These are phyloP conservation scores for Candida succiphila DNA, from an alignment of 805 yeast species.

Conservation along the genomic window DNA sequence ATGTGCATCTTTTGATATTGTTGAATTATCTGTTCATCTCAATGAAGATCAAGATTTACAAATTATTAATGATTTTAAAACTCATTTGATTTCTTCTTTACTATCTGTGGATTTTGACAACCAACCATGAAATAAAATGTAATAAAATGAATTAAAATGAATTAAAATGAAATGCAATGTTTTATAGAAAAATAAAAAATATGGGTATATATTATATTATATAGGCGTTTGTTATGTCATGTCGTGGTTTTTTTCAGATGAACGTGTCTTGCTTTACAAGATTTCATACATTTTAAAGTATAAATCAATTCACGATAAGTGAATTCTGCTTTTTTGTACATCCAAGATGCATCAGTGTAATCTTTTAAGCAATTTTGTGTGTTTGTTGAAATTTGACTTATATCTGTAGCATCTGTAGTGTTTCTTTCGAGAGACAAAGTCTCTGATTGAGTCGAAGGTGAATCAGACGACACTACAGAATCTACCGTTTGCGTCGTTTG, in stretches of 20 bases:
- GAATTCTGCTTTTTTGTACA: conserved; percentile 3
- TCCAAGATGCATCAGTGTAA: background rate
- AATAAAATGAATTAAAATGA: too few species aligned
- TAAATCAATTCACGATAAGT: conserved; percentile 17
- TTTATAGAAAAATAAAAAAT: background rate
- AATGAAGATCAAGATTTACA: conserved; percentile 1
- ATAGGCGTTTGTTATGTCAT: background rate
- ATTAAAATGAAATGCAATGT: background rate
- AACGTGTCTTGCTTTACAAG: conserved; percentile 11
- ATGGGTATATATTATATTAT: background rate
- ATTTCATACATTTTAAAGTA: conserved; percentile 18
- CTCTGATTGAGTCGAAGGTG: background rate
- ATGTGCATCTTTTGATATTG: conserved; percentile 1
- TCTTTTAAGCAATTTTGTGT: background rate
- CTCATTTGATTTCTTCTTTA: background rate
- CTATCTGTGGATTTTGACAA: background rate
- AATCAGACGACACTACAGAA: background rate
- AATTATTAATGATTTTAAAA: conserved; percentile 1
- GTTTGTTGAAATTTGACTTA: background rate
- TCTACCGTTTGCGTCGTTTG: background rate
- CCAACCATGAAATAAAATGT: background rate
- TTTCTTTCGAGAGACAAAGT: background rate
- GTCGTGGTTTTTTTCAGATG: too few species aligned
- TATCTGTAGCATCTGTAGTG: background rate
- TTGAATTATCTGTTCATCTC: background rate